A percentile compares a stretch with the other conserved stretches of the same genome.
phyloP scores from a whole-genome alignment of 441 rosid genomes.

The Rhodomyrtus psidioides region DNA sequence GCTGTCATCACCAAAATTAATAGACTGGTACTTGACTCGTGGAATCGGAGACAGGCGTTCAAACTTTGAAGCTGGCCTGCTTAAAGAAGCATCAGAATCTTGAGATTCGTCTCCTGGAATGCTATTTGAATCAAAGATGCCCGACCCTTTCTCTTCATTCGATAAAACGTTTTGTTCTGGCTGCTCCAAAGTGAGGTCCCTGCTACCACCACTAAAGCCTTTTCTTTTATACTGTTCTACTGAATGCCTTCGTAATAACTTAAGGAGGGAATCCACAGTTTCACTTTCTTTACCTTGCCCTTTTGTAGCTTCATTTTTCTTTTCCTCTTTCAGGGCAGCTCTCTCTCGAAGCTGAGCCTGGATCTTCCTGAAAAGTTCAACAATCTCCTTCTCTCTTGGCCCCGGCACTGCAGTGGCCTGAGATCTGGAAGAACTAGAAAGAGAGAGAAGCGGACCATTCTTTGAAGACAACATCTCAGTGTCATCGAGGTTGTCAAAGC shows the following conservation, averaged over 20 bases:
- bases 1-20: conserved; percentile 31
- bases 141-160: conserved; percentile 22
- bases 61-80: conserved; percentile 59
- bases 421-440: conserved; percentile 42
- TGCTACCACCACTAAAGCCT: conserved; percentile 13
- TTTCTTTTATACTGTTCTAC: conserved; percentile 50
- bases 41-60: conserved; percentile 55
- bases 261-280: conserved; percentile 61
- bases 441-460: conserved; percentile 47
- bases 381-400: conserved; percentile 66
- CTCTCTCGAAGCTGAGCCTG: conserved; percentile 72
- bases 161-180: conserved; percentile 17
- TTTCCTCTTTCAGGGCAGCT: conserved; percentile 50
- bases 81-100: conserved; percentile 23
- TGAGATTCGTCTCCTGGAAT: conserved; percentile 5
- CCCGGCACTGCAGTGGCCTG: conserved; percentile 67
- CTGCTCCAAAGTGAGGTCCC: conserved; percentile 21
- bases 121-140: conserved; percentile 8
- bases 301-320: conserved; percentile 32
- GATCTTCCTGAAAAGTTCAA: conserved; percentile 70
- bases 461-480: conserved; percentile 39
- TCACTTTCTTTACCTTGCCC: conserved; percentile 50
- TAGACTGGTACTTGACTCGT: conserved; percentile 33
- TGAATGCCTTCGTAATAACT: conserved; percentile 66
- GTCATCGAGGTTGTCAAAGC: conserved; percentile 39